These are phyloP conservation scores for Sugiyamaella castrensis DNA, from an alignment of 1,139 yeast species.

Conservation along the genomic window DNA sequence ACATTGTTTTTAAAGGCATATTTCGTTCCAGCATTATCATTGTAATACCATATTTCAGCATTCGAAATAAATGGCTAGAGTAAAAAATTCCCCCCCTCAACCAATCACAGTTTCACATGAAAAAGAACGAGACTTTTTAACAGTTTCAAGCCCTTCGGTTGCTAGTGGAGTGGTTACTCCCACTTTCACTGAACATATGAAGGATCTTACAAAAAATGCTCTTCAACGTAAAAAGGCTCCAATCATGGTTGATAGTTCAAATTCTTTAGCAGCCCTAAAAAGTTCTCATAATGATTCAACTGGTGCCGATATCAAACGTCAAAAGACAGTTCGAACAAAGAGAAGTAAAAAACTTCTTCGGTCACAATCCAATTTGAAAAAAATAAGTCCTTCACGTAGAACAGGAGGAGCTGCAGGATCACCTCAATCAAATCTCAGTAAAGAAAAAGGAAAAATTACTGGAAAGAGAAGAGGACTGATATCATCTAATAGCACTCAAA, in stretches of 20 bases:
- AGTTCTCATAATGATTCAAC: neutral
- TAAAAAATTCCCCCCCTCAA: constrained; percentile 5
- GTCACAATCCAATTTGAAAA: constrained; percentile 12
- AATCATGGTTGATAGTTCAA: constrained; percentile 10
- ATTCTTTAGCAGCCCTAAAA: neutral
- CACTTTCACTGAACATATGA: constrained; percentile 12
- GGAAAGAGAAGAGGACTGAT: too few relatives aligned
- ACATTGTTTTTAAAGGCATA: too few relatives aligned
- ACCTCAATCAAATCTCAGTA: too few relatives aligned
- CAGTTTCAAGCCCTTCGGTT: constrained; percentile 11
- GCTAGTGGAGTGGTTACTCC: constrained; percentile 19
- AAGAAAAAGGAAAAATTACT: too few relatives aligned
- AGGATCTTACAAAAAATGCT: constrained; percentile 15
- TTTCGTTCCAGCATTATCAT: too few relatives aligned
- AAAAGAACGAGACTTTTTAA: constrained; percentile 4
- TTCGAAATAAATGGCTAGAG: constrained; percentile 6
- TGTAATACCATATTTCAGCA: too few relatives aligned
- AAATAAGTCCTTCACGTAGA: constrained; percentile 5
- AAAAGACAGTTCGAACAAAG: constrained; percentile 9
- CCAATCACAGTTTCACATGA: constrained; percentile 14
- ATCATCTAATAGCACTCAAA: too few relatives aligned
- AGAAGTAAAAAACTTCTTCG: constrained; percentile 7
- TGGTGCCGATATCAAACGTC: constrained; percentile 10
- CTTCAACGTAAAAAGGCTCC: constrained; percentile 13
- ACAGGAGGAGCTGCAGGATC: too few relatives aligned